phyloP scores from a whole-genome alignment of 176 grass and related monocot genomes.

The Carex parvula region DNA sequence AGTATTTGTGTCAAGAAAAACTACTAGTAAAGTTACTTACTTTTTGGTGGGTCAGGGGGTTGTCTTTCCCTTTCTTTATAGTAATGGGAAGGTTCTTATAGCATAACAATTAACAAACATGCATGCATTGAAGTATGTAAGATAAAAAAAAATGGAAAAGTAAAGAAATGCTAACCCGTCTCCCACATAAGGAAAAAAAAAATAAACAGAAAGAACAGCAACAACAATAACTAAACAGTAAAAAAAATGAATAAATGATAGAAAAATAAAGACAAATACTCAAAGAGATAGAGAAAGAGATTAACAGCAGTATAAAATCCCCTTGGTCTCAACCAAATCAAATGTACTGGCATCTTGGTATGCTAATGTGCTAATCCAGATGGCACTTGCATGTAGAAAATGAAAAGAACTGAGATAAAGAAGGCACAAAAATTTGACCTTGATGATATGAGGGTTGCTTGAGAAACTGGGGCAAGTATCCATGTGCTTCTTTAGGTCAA shows the following conservation, averaged over 20 bases:
- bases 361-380: not conserved
- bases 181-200: not conserved
- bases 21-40: not conserved
- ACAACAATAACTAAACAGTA: not conserved
- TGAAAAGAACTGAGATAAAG: not conserved
- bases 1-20: not conserved
- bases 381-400: conserved; percentile 4
- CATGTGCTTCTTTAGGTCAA: conserved; percentile 99
- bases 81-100: not conserved
- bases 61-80: not conserved
- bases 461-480: conserved; percentile 70
- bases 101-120: not conserved
- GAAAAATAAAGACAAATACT: not conserved
- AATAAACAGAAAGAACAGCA: not conserved
- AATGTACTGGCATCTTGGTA: not conserved
- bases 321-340: not conserved
- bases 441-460: conserved; percentile 61
- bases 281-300: not conserved
- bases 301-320: not conserved
- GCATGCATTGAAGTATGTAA: not conserved
- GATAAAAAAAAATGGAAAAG: not conserved
- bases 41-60: not conserved
- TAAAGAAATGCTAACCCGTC: not conserved
- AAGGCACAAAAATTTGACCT: conserved; percentile 36
- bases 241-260: not conserved